A percentile compares a stretch with the other conserved stretches of the same genome.
These are phyloP conservation scores for Apiotrichum sp. DNA, from an alignment of 1,284 basidiomycete genomes.

Conservation along the genomic window DNA sequence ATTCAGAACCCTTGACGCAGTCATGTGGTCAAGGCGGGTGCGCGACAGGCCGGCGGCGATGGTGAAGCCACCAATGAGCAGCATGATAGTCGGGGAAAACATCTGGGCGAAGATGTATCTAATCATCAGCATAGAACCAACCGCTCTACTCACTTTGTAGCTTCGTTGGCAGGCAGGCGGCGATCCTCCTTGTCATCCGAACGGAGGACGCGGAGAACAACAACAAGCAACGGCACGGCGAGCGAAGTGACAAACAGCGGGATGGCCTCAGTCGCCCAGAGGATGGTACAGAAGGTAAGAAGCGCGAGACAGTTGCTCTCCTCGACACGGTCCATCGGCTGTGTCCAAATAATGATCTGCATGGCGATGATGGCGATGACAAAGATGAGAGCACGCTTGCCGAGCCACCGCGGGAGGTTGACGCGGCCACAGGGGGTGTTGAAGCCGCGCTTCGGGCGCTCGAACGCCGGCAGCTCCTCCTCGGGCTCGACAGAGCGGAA, in stretches of 20 bases:
- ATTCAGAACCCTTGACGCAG: conserved; percentile 87
- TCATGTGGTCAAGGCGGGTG: conserved; percentile 90
- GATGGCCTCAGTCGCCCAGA: conserved; percentile 97
- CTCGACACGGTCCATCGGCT: conserved; percentile 60
- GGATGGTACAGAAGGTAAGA: conserved; percentile 80
- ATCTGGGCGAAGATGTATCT: conserved; percentile 64
- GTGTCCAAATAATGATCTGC: conserved; percentile 56
- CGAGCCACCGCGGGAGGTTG: conserved; percentile 52
- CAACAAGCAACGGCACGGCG: conserved; percentile 81
- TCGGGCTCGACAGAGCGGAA: conserved; percentile 57
- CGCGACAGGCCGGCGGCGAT: conserved; percentile 95
- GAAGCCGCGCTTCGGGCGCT: conserved; percentile 47
- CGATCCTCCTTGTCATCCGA: conserved; percentile 55
- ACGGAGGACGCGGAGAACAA: conserved; percentile 74
- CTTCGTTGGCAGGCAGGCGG: conserved; percentile 61
- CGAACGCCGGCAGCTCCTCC: conserved; percentile 53
- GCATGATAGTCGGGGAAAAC: conserved; percentile 72
- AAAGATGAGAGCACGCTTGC: conserved; percentile 58
- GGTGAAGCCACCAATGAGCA: conserved; percentile 95
- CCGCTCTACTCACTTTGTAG: conserved; percentile 64
- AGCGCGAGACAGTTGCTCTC: conserved; percentile 90
- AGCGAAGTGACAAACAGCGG: conserved; percentile 94
- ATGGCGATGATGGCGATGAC: conserved; percentile 58
- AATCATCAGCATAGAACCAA: conserved; percentile 46
- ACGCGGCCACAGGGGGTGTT: conserved; percentile 60